phyloP scores from a whole-genome alignment of 441 rosid genomes.

The Gossypium schwendimanii region DNA sequence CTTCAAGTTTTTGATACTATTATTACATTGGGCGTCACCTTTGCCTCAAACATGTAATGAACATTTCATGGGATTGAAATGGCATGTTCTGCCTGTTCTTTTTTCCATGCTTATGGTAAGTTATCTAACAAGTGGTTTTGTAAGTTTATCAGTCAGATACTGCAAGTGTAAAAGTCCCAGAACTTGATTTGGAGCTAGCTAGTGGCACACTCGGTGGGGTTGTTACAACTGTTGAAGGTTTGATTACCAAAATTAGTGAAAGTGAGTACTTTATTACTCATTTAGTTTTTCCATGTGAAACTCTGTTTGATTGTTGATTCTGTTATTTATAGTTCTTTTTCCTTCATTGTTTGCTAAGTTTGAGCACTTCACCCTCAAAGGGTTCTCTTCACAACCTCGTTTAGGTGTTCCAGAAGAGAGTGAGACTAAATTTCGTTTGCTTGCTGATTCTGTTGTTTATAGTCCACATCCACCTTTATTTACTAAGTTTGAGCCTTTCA shows the following conservation, averaged over 20 bases:
- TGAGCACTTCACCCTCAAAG: neutral
- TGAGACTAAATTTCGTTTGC: neutral
- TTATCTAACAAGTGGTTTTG: neutral
- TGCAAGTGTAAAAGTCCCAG: slow-evolving; percentile 71
- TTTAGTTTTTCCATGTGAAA: neutral
- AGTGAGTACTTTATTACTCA: slow-evolving; percentile 44
- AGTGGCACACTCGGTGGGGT: slow-evolving; percentile 92
- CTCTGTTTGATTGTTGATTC: neutral
- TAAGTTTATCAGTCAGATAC: slow-evolving; percentile 70
- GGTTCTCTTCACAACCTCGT: neutral
- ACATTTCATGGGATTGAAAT: neutral
- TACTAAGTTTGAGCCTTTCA: neutral
- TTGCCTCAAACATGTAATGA: neutral
- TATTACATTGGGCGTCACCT: neutral
- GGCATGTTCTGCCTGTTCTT: neutral
- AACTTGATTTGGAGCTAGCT: slow-evolving; percentile 81
- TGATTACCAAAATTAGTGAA: slow-evolving; percentile 85
- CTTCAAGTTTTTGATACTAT: neutral
- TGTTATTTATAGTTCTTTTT: neutral
- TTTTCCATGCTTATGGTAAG: neutral
- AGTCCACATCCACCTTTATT: neutral
- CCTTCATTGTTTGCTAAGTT: neutral
- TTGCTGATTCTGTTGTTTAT: neutral
- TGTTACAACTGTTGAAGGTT: slow-evolving; percentile 94
- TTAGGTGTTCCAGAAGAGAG: neutral